Evolutionary conservation across 2,329 filamentous ascomycete species (phyloP).

Genomic region (Xylaria sp.): DNA sequence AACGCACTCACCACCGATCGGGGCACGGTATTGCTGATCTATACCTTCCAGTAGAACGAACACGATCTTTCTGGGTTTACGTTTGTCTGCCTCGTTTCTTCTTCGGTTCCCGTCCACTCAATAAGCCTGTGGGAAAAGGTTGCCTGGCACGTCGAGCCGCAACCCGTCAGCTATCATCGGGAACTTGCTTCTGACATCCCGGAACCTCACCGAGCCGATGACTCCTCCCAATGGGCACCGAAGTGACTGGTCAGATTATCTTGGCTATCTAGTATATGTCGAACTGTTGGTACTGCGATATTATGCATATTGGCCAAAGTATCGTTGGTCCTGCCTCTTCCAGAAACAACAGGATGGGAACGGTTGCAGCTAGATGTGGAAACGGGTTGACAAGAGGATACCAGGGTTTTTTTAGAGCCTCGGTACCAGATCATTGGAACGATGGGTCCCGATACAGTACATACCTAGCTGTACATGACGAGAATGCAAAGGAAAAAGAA

Average conservation of each 20-base stretch:
- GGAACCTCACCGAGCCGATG: slow-evolving; percentile 5
- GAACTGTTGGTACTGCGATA: neutral
- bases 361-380: neutral
- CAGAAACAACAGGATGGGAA: slow-evolving; percentile 6
- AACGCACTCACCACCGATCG: slow-evolving; percentile 1
- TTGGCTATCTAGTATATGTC: neutral
- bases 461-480: slow-evolving; percentile 3
- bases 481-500: neutral
- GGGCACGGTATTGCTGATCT: slow-evolving; percentile 1
- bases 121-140: slow-evolving; percentile 1
- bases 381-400: slow-evolving; percentile 1
- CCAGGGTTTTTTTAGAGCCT: slow-evolving; percentile 8
- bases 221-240: neutral
- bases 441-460: slow-evolving; percentile 6
- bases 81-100: slow-evolving; percentile 3
- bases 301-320: neutral
- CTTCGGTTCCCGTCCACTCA: slow-evolving; percentile 5
- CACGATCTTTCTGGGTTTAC: slow-evolving; percentile 4
- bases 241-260: neutral
- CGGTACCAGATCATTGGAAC: slow-evolving; percentile 18
- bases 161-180: slow-evolving; percentile 15
- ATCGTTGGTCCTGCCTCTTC: neutral
- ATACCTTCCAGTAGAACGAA: slow-evolving; percentile 5
- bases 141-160: no score
- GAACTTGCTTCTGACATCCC: slow-evolving; percentile 10